phyloP scores from a whole-genome alignment of 2,329 filamentous ascomycete species.

The Paecilomyces fulvus region DNA sequence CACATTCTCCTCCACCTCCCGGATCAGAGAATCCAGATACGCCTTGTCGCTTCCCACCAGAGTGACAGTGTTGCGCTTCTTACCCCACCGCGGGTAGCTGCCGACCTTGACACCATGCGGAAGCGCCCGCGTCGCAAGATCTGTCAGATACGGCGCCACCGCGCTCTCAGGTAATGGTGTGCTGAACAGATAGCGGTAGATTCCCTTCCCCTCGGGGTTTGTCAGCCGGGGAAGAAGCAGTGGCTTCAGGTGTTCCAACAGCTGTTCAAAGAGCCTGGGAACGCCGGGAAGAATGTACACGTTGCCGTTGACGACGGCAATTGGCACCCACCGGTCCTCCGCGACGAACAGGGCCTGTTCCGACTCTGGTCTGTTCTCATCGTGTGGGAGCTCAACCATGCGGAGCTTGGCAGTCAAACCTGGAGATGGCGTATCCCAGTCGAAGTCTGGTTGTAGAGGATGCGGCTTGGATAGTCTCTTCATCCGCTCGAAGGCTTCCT shows the following conservation, averaged over 20 bases:
- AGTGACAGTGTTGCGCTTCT: slow-evolving; percentile 80
- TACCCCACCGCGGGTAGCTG: slow-evolving; percentile 89
- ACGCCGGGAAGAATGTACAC: slow-evolving; percentile 89
- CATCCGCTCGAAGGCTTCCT: slow-evolving; percentile 73
- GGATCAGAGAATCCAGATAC: slow-evolving; percentile 68
- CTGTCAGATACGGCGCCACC: slow-evolving; percentile 73
- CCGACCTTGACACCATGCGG: slow-evolving; percentile 81
- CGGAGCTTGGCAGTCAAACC: slow-evolving; percentile 72
- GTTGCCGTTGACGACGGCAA: slow-evolving; percentile 84
- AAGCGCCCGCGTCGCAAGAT: slow-evolving; percentile 65
- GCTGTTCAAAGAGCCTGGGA: slow-evolving; percentile 69
- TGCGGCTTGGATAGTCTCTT: slow-evolving; percentile 67
- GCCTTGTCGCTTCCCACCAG: slow-evolving; percentile 68
- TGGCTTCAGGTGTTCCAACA: slow-evolving; percentile 71
- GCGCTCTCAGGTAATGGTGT: slow-evolving; percentile 82
- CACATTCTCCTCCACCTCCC: slow-evolving; percentile 69
- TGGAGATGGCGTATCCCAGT: slow-evolving; percentile 76
- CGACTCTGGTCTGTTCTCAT: slow-evolving; percentile 54
- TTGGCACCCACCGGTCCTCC: slow-evolving; percentile 83
- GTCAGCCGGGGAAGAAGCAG: slow-evolving; percentile 59
- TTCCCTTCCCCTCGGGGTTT: slow-evolving; percentile 75
- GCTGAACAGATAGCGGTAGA: slow-evolving; percentile 69
- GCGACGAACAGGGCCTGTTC: slow-evolving; percentile 71
- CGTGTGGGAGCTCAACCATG: slow-evolving; percentile 81
- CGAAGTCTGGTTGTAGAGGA: slow-evolving; percentile 64